phyloP scores from a whole-genome alignment of 2,329 filamentous ascomycete species.

The Zopfia rhizophila region DNA sequence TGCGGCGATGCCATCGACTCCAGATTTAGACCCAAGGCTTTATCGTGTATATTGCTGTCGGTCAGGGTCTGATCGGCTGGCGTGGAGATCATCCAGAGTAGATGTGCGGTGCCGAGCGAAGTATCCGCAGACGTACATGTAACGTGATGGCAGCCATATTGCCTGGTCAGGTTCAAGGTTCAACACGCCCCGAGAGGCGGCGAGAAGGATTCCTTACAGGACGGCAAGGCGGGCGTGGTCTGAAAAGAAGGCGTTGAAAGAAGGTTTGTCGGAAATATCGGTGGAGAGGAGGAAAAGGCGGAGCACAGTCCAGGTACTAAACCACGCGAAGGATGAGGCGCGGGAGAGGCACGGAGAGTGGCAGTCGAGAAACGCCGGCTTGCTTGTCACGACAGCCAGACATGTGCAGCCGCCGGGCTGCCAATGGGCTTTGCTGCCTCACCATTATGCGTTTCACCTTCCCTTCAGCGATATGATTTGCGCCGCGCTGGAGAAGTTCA shows the following conservation, averaged over 20 bases:
- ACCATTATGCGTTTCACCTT: conserved; percentile 19
- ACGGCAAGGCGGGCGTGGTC: too few species aligned
- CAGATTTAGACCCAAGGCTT: conserved; percentile 8
- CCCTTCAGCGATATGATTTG: conserved; percentile 20
- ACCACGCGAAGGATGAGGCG: not conserved
- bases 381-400: conserved; percentile 10
- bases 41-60: conserved; percentile 23
- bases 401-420: too few species aligned
- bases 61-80: conserved; percentile 11
- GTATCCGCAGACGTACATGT: conserved; percentile 10
- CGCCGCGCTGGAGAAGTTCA: conserved; percentile 18
- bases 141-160: conserved; percentile 15
- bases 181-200: too few species aligned
- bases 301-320: conserved; percentile 12
- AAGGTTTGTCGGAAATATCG: conserved; percentile 25
- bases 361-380: conserved; percentile 6
- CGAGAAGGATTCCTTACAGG: too few species aligned
- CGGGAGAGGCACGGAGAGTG: conserved; percentile 1
- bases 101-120: conserved; percentile 6
- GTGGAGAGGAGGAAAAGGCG: conserved; percentile 10
- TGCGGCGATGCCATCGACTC: conserved; percentile 7
- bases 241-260: conserved; percentile 28
- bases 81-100: conserved; percentile 21
- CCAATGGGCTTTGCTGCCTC: too few species aligned
- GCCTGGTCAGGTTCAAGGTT: not conserved